Conservation (phyloP, 148 eudicot genomes). For the Rhododendron williamsianum region DNA sequence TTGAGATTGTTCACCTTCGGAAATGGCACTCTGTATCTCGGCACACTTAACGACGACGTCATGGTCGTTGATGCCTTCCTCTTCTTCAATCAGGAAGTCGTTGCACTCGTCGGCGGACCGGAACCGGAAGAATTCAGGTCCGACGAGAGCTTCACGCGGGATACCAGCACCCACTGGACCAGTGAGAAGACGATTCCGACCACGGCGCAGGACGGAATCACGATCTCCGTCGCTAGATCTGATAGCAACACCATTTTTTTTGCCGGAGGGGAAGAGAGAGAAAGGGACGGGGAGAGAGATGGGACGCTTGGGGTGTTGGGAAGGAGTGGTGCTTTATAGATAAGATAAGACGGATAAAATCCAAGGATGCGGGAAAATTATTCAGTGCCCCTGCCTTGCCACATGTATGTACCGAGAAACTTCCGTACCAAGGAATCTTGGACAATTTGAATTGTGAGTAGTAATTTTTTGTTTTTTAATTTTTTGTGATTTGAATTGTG, state of each 20-base stretch:
- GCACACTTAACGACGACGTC: conserved; percentile 64
- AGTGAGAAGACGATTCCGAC: conserved; percentile 23
- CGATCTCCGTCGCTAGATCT: conserved; percentile 58
- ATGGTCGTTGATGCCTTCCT: conserved; percentile 55
- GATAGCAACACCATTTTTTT: conserved; percentile 20
- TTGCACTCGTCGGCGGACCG: conserved; percentile 1
- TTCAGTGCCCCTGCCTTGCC: too few species aligned
- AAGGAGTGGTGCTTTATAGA: not conserved
- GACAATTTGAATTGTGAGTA: too few species aligned
- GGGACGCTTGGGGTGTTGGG: not conserved
- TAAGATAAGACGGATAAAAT: not conserved
- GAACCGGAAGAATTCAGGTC: not conserved
- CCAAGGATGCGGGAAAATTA: not conserved
- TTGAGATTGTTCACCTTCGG: conserved; percentile 47
- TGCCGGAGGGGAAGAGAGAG: not conserved
- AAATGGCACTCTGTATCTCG: conserved; percentile 73
- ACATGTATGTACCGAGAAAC: too few species aligned
- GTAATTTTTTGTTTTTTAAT: too few species aligned
- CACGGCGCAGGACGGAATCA: conserved; percentile 65
- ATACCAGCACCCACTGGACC: not conserved
- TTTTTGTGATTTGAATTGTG: too few species aligned
- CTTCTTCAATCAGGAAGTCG: conserved; percentile 66
- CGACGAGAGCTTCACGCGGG: not conserved
- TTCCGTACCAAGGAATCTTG: too few species aligned
- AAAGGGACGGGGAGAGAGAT: not conserved